These are phyloP conservation scores for Ciborinia camelliae DNA, from an alignment of 2,329 filamentous ascomycete genomes.

Conservation along the genomic window DNA sequence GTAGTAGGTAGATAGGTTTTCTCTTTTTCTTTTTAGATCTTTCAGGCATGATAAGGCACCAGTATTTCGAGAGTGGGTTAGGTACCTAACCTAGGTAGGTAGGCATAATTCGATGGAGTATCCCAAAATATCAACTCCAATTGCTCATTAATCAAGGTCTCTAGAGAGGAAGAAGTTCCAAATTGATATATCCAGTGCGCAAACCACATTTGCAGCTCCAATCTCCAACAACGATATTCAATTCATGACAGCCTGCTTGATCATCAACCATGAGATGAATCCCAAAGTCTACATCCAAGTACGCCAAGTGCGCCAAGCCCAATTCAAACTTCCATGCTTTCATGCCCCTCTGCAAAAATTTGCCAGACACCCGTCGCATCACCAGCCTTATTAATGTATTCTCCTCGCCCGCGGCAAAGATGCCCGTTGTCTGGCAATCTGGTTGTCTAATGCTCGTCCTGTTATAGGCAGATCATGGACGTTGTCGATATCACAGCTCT, in stretches of 20 bases:
- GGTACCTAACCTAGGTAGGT: too few species aligned
- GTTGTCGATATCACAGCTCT: background rate
- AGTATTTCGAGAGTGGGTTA: background rate
- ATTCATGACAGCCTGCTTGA: background rate
- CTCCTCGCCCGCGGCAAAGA: background rate
- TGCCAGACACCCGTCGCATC: conserved; percentile 5
- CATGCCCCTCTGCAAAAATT: background rate
- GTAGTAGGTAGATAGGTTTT: too few species aligned
- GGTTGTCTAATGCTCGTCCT: background rate
- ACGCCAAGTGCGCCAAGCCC: background rate
- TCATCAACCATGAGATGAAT: background rate
- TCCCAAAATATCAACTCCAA: background rate
- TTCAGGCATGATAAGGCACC: too few species aligned
- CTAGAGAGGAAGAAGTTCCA: background rate
- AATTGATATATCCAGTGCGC: background rate
- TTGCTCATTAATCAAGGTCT: background rate
- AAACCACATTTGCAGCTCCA: background rate
- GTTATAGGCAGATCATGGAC: background rate
- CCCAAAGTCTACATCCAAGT: background rate
- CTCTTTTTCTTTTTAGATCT: too few species aligned
- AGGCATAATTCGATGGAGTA: background rate
- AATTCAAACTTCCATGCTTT: background rate
- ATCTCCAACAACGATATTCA: background rate
- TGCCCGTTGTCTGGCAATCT: background rate
- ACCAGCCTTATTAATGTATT: background rate